phyloP scores from a whole-genome alignment of 2,329 filamentous ascomycete species.

The Xylariaceae sp. region DNA sequence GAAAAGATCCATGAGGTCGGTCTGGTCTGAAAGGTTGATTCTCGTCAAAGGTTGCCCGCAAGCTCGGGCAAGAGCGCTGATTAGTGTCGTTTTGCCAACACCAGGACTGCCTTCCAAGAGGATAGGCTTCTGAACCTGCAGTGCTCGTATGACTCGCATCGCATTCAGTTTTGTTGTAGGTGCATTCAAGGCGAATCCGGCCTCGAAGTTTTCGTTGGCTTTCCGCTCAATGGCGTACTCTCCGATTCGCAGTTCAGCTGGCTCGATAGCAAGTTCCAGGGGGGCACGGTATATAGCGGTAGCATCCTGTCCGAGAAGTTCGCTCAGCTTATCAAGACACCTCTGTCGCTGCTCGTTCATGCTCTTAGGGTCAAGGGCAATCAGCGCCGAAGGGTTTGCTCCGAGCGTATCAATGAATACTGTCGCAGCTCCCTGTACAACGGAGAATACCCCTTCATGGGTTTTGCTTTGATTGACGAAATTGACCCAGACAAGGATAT shows the following conservation, averaged over 20 bases:
- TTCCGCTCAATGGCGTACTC: conserved; percentile 63
- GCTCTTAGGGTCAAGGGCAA: conserved; percentile 65
- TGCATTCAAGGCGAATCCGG: conserved; percentile 74
- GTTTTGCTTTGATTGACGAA: conserved; percentile 70
- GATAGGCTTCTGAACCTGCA: conserved; percentile 86
- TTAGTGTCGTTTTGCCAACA: conserved; percentile 92
- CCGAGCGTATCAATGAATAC: conserved; percentile 95
- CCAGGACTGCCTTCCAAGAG: conserved; percentile 95
- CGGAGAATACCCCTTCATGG: conserved; percentile 40
- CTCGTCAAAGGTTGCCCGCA: conserved; percentile 79
- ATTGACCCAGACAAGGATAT: conserved; percentile 86
- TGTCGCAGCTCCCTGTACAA: conserved; percentile 84
- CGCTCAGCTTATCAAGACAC: conserved; percentile 68
- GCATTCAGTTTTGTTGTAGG: conserved; percentile 86
- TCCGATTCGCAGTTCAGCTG: conserved; percentile 60
- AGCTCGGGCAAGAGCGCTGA: conserved; percentile 75
- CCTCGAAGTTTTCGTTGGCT: conserved; percentile 44
- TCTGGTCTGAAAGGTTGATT: conserved; percentile 97
- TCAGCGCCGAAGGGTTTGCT: conserved; percentile 84
- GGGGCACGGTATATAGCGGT: conserved; percentile 58
- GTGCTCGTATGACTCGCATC: conserved; percentile 82
- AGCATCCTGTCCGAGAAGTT: conserved; percentile 60
- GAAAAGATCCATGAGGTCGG: conserved; percentile 94
- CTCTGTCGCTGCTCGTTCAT: conserved; percentile 65
- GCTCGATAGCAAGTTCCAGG: conserved; percentile 52